Percentiles rank a stretch among this genome's conserved stretches.
Evolutionary conservation across 441 rosid species (phyloP).

Genomic region (Jatropha podagrica): DNA sequence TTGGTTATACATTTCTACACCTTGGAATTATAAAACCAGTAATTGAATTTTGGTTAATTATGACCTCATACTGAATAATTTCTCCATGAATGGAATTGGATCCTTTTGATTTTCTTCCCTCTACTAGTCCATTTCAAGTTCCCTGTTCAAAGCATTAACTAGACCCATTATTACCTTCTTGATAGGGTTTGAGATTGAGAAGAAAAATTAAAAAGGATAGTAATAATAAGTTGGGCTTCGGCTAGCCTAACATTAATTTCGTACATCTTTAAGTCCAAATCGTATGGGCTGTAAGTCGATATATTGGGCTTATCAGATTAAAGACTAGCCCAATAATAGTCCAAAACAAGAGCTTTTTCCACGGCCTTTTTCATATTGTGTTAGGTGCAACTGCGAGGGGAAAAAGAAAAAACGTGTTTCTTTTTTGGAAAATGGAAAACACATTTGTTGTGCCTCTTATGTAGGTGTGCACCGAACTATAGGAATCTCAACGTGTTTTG

Average conservation of each 20-base stretch:
- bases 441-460: no score
- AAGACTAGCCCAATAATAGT: not conserved
- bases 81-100: not conserved
- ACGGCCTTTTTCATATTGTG: no score
- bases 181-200: not conserved
- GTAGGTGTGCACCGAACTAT: no score
- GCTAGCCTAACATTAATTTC: no score
- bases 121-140: not conserved
- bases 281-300: not conserved
- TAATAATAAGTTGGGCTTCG: not conserved
- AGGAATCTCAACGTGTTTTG: no score
- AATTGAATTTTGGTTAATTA: not conserved
- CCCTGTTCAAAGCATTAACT: not conserved
- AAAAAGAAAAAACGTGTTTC: no score
- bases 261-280: not conserved
- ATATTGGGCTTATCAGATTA: not conserved
- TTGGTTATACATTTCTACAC: conserved; percentile 5
- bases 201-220: not conserved
- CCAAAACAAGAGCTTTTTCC: not conserved
- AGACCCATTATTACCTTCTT: not conserved
- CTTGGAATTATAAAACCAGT: not conserved
- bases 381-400: no score
- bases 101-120: not conserved
- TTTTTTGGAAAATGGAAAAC: no score
- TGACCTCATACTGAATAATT: conserved; percentile 1